Evolutionary conservation across 176 grass and related monocot species (phyloP).

Genomic region (Avena atlantica): DNA sequence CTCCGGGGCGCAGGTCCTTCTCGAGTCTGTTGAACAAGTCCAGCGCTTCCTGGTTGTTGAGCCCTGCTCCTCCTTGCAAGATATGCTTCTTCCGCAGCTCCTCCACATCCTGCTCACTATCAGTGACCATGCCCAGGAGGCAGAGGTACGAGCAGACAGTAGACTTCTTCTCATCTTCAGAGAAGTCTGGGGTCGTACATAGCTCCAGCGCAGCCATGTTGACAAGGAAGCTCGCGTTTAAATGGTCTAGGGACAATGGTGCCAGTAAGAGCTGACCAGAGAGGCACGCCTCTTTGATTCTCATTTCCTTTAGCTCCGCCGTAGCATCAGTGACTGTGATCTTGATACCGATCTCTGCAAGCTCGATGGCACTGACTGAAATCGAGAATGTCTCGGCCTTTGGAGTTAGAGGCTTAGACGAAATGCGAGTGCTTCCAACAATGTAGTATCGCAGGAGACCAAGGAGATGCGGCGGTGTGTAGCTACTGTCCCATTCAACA

Average conservation of each 20-base stretch:
- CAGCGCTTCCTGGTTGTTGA: neutral
- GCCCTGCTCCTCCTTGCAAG: slow-evolving; percentile 20
- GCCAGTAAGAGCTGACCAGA: neutral
- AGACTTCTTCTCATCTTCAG: neutral
- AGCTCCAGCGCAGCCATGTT: slow-evolving; percentile 1
- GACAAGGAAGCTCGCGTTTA: neutral
- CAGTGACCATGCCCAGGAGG: slow-evolving; percentile 13
- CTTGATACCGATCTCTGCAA: slow-evolving; percentile 11
- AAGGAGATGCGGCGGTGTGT: neutral
- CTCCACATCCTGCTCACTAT: neutral
- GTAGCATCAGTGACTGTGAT: neutral
- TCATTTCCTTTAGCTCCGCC: neutral
- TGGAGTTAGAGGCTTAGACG: neutral
- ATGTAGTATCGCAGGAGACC: slow-evolving; percentile 8
- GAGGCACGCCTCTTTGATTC: neutral
- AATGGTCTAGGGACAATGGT: neutral
- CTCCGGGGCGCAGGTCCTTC: neutral
- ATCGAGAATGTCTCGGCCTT: neutral
- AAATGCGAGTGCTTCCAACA: neutral
- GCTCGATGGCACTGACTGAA: neutral
- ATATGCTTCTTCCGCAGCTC: neutral
- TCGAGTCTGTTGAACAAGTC: neutral
- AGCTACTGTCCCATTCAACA: neutral
- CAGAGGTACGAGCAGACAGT: slow-evolving; percentile 11
- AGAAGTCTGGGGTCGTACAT: neutral